phyloP scores from a whole-genome alignment of 2,329 filamentous ascomycete species.

The Macrophomina phaseolina region DNA sequence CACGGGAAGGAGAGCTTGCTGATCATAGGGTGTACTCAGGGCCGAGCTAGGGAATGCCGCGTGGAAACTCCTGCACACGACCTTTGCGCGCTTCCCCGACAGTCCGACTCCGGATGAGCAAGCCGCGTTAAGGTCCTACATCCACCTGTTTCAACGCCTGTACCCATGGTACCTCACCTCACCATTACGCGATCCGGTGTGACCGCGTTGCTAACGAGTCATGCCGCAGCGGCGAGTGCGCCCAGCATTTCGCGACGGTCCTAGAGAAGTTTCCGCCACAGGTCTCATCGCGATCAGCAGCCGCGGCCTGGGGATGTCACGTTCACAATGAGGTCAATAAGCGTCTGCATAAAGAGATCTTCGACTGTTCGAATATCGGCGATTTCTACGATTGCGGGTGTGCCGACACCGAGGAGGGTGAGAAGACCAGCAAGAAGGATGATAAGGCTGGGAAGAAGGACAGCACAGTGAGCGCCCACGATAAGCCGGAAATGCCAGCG shows the following conservation, averaged over 20 bases:
- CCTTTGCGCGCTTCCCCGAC: slow-evolving; percentile 69
- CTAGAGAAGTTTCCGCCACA: slow-evolving; percentile 68
- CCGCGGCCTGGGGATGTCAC: slow-evolving; percentile 70
- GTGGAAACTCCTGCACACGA: slow-evolving; percentile 71
- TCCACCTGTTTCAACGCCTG: slow-evolving; percentile 68
- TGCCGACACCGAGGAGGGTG: slow-evolving; percentile 55
- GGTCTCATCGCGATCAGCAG: slow-evolving; percentile 64
- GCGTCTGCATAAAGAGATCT: slow-evolving; percentile 64
- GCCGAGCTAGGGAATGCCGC: slow-evolving; percentile 69
- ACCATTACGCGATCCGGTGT: background rate
- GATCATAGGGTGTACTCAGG: slow-evolving; percentile 39
- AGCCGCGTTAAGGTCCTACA: slow-evolving; percentile 63
- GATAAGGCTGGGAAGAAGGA: slow-evolving; percentile 27
- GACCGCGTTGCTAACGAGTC: slow-evolving; percentile 6
- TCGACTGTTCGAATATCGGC: slow-evolving; percentile 69
- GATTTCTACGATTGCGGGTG: slow-evolving; percentile 73
- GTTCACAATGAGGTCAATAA: slow-evolving; percentile 71
- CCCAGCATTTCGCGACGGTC: slow-evolving; percentile 66
- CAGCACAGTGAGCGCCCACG: slow-evolving; percentile 26
- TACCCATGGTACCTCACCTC: slow-evolving; percentile 62
- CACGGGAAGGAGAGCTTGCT: slow-evolving; percentile 12
- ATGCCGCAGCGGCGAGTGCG: slow-evolving; percentile 64
- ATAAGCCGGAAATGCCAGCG: slow-evolving; percentile 37
- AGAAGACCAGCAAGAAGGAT: slow-evolving; percentile 28
- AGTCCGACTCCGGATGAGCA: slow-evolving; percentile 66